A percentile compares a stretch with the other conserved stretches of the same genome.
phyloP scores from a whole-genome alignment of 2,329 filamentous ascomycete genomes.

The Talaromyces sp. region DNA sequence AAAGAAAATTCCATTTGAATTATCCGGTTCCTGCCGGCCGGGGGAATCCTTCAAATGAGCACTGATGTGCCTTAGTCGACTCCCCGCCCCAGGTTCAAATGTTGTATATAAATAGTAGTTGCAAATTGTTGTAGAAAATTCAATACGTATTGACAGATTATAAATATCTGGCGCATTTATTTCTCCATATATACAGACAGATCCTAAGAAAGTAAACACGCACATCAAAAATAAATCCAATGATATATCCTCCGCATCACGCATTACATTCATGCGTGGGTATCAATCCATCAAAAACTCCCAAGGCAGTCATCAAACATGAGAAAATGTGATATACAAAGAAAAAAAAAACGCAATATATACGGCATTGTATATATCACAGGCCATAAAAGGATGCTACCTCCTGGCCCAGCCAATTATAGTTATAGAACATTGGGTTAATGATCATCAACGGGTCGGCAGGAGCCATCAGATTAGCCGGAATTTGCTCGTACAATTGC shows the following conservation, averaged over 20 bases:
- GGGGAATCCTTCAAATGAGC: no score
- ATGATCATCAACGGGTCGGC: slow-evolving; percentile 11
- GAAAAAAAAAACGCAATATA: neutral
- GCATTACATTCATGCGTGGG: neutral
- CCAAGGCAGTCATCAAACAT: neutral
- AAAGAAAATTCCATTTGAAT: no score
- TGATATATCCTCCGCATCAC: neutral
- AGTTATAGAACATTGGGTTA: slow-evolving; percentile 11
- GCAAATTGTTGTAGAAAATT: neutral
- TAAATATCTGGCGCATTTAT: neutral
- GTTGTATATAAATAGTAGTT: no score
- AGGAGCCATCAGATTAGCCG: neutral
- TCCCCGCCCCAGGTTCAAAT: no score
- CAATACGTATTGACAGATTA: neutral
- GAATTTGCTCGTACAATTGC: slow-evolving; percentile 2
- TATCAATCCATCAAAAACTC: neutral
- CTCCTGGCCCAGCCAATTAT: slow-evolving; percentile 11
- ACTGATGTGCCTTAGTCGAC: no score
- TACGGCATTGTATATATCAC: neutral
- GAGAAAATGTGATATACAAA: neutral
- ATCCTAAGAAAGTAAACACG: neutral
- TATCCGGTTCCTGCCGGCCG: no score
- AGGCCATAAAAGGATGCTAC: slow-evolving; percentile 12
- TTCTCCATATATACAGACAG: neutral
- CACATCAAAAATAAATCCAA: neutral